phyloP scores from a whole-genome alignment of 768 basidiomycete genomes.

The Termitomyces sp. region DNA sequence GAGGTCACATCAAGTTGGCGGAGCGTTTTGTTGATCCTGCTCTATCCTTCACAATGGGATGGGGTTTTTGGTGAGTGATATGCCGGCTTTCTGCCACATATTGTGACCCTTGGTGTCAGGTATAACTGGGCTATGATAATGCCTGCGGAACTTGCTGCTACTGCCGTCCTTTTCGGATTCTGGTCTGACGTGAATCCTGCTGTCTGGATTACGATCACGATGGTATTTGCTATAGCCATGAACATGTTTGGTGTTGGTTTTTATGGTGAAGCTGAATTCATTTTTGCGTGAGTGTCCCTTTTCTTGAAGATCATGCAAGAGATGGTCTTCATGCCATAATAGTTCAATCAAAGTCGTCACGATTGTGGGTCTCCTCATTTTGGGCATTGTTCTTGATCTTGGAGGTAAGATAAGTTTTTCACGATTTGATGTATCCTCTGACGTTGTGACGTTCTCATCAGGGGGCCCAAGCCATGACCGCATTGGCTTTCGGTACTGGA shows the following conservation, averaged over 20 bases:
- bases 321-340: no score
- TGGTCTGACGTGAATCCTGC: slow-evolving; percentile 66
- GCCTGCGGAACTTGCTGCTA: slow-evolving; percentile 70
- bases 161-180: slow-evolving; percentile 72
- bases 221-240: slow-evolving; percentile 72
- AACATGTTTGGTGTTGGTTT: slow-evolving; percentile 73
- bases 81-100: no score
- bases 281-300: slow-evolving; percentile 64
- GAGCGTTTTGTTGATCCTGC: slow-evolving; percentile 81
- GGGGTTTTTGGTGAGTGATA: slow-evolving; percentile 36
- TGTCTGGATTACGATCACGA: slow-evolving; percentile 74
- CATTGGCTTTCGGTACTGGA: slow-evolving; percentile 76
- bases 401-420: slow-evolving; percentile 50
- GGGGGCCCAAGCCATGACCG: slow-evolving; percentile 83
- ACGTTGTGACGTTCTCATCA: slow-evolving; percentile 19
- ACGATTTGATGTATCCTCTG: no score
- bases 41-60: slow-evolving; percentile 55
- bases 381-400: slow-evolving; percentile 73
- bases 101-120: no score
- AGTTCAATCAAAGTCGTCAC: slow-evolving; percentile 85
- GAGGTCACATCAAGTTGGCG: slow-evolving; percentile 55
- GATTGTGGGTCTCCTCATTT: slow-evolving; percentile 64
- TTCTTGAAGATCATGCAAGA: not conserved
- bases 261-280: slow-evolving; percentile 84
- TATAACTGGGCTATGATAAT: slow-evolving; percentile 59